phyloP scores from a whole-genome alignment of 306 rosid genomes.

The Medicago arabica region DNA sequence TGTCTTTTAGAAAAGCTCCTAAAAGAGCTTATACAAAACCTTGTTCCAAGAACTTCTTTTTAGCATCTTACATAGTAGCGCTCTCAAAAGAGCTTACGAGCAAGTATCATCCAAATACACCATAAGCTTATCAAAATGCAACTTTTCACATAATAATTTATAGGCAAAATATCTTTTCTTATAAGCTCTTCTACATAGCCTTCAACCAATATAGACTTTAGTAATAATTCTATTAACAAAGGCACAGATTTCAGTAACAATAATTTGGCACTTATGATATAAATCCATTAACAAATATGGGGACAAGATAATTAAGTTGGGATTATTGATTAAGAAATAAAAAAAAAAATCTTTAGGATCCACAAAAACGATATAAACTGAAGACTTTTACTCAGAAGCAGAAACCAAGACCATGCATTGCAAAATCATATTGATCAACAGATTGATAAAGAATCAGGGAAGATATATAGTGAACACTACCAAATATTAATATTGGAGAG shows the following conservation, averaged over 20 bases:
- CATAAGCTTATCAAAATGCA: neutral
- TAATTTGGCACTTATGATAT: neutral
- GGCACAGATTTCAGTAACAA: neutral
- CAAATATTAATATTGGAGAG: neutral
- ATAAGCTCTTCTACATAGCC: neutral
- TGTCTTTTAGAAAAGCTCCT: no score
- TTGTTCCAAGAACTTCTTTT: neutral
- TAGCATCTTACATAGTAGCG: neutral
- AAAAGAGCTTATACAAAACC: neutral
- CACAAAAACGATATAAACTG: neutral
- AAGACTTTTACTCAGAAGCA: constrained; percentile 1
- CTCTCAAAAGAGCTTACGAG: neutral
- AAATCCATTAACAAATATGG: constrained; percentile 10
- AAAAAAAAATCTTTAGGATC: neutral
- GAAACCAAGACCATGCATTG: constrained; percentile 7
- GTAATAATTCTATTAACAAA: neutral
- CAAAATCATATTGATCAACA: constrained; percentile 15
- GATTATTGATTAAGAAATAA: neutral
- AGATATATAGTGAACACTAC: neutral
- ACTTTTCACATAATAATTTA: neutral
- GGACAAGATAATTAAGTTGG: neutral
- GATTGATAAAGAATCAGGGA: neutral
- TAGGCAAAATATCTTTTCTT: neutral
- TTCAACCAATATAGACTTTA: neutral
- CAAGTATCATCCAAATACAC: neutral